These are phyloP conservation scores for Kluyveromyces sp. DNA, from an alignment of 1,139 yeast species.

Conservation along the genomic window DNA sequence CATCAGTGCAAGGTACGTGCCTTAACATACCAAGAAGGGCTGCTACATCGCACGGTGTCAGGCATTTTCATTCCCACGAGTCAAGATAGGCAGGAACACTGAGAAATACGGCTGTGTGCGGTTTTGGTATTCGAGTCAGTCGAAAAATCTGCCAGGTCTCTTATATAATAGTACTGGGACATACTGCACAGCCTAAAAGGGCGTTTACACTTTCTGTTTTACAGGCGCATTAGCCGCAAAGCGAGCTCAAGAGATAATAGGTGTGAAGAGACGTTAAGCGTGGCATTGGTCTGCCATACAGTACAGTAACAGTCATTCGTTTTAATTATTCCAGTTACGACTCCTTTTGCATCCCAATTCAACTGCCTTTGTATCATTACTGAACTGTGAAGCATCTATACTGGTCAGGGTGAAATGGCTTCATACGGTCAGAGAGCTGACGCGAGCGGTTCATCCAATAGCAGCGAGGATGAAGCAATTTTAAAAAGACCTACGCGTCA, in stretches of 20 bases:
- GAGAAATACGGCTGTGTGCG: neutral
- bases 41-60: neutral
- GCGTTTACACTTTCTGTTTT: neutral
- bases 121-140: neutral
- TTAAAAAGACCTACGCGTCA: constrained; percentile 2
- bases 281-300: no score
- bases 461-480: constrained; percentile 1
- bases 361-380: no score
- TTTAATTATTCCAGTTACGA: neutral
- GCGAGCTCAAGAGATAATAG: no score
- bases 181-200: neutral
- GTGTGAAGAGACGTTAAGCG: no score
- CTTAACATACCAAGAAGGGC: no score
- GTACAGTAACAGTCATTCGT: neutral
- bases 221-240: neutral
- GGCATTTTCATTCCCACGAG: neutral
- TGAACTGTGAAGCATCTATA: no score
- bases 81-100: neutral
- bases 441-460: constrained; percentile 4
- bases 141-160: neutral
- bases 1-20: no score
- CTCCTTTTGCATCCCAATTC: neutral
- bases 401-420: no score
- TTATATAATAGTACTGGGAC: neutral
- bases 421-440: neutral